Evolutionary conservation across 805 yeast genomes (phyloP), one percentile per base, ranked within the genome.

Genomic region (Clavispora vitiphila): DNA sequence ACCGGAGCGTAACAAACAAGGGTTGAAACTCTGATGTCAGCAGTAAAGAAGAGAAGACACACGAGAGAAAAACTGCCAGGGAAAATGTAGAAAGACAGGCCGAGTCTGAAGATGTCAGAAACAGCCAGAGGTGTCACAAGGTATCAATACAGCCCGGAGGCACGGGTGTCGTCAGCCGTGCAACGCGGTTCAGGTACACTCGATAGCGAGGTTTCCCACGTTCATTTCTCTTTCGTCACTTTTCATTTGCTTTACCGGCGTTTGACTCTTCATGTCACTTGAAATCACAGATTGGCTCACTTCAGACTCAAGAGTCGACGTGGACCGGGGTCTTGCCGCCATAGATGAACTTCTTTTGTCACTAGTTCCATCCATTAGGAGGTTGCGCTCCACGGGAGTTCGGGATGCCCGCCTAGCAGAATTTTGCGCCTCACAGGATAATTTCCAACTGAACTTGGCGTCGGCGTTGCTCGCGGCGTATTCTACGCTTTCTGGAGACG

Each of bases 381-480:
- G 26, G n/a, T 37, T 30, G 8, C 50, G 46, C 20, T 30, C 30
- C 8, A 21, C 50, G 1, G 48, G 45, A 9, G 16, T 34, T 12
- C 23, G 31, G 19, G 51, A 47, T 19, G 2, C 46, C 4, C 37
- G 29, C 27, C 49, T 51, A 9, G 29, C 51, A 16, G 22, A 66
- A 35, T 77, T 78, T 52, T 46, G 70, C 3, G 39, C 42, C 7
- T 57, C 74, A 10, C 90, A 83, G 54, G 77, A 79, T 51, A 61
- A 61, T 22, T 75, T 78, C 55, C 71, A 72, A 36, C 72, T 60
- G 53, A 83, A 83, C 50, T 42, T 82, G 4, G 69, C 71, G 2
- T 55, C 62, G 12, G 55, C 72, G 24, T 50, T 74, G 20, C 38
- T 57, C 12, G 47, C 58, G 24, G 50, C 63, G 6, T 52, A 52